A percentile compares a stretch with the other conserved stretches of the same genome.
phyloP scores from a whole-genome alignment of 2,329 filamentous ascomycete species.

The Penicillium sp. region DNA sequence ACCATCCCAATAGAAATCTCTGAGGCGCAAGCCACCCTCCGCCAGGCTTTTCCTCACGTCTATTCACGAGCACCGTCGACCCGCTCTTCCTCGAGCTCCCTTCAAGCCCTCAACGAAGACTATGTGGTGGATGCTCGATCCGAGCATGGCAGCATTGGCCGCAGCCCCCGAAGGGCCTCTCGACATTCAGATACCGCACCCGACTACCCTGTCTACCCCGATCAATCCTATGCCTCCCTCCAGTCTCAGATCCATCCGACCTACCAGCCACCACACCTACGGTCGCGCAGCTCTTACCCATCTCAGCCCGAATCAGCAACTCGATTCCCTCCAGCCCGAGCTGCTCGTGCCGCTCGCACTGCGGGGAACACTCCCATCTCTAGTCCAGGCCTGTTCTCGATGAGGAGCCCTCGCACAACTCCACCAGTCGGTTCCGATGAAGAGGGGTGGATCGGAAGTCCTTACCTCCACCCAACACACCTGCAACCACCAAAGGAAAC shows the following conservation, averaged over 20 bases:
- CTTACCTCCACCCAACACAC: conserved; percentile 68
- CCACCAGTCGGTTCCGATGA: conserved; percentile 38
- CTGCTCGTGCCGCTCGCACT: conserved; percentile 39
- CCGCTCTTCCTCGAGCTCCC: conserved; percentile 44
- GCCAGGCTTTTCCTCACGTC: conserved; percentile 34
- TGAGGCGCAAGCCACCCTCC: conserved; percentile 33
- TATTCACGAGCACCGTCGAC: conserved; percentile 40
- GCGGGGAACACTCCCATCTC: conserved; percentile 49
- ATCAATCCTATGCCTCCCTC: conserved; percentile 49
- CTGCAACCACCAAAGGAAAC: conserved; percentile 76
- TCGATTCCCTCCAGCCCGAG: conserved; percentile 24
- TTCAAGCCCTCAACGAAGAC: conserved; percentile 43
- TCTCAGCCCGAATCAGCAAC: conserved; percentile 32
- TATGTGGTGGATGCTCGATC: conserved; percentile 37
- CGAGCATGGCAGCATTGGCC: conserved; percentile 28
- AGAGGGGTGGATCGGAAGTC: conserved; percentile 49
- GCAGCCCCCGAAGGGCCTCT: conserved; percentile 30
- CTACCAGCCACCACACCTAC: conserved; percentile 39
- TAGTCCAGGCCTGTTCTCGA: conserved; percentile 47
- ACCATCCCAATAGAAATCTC: conserved; percentile 25
- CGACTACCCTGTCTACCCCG: conserved; percentile 48
- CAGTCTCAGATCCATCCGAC: conserved; percentile 45
- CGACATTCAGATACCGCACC: conserved; percentile 27
- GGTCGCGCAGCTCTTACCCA: conserved; percentile 46
- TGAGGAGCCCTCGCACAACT: conserved; percentile 33